Conservation (phyloP, 345 rosid genomes). For the Salix dunnii region DNA sequence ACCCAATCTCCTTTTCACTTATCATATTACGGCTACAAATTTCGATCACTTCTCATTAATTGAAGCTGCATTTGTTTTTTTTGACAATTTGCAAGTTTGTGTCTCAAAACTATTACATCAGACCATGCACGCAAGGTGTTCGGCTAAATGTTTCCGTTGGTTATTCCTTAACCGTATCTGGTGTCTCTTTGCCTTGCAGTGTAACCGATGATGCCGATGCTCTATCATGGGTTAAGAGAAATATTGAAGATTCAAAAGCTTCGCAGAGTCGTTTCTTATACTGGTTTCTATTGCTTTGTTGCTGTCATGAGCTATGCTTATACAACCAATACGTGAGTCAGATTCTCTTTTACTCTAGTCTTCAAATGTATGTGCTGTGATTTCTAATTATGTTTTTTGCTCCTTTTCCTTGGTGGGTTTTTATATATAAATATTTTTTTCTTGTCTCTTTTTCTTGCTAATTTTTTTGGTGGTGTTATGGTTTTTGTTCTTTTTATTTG, state of each 20-base stretch:
- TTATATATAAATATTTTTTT: background rate
- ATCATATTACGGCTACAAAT: background rate
- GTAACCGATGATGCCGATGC: constrained; percentile 22
- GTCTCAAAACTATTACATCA: background rate
- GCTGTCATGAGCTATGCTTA: constrained; percentile 59
- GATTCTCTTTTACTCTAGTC: background rate
- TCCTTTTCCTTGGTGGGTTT: background rate
- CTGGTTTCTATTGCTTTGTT: constrained; percentile 65
- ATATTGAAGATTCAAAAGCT: constrained; percentile 78
- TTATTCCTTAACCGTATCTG: background rate
- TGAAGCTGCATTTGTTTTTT: too few species aligned
- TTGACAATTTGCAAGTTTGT: background rate
- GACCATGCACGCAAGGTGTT: background rate
- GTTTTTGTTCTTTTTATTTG: background rate
- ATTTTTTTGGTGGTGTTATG: constrained; percentile 4
- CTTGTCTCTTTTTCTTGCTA: background rate
- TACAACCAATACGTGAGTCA: constrained; percentile 78
- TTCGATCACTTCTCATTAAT: background rate
- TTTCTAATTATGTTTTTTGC: background rate
- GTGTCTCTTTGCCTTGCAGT: background rate
- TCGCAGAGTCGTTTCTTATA: constrained; percentile 63
- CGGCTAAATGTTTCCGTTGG: constrained; percentile 9
- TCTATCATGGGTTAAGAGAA: constrained; percentile 44
- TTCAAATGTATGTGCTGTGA: constrained; percentile 1
- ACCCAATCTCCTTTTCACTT: background rate